Evolutionary conservation across 2,329 filamentous ascomycete species (phyloP).

Genomic region (Venturia aucupariae): DNA sequence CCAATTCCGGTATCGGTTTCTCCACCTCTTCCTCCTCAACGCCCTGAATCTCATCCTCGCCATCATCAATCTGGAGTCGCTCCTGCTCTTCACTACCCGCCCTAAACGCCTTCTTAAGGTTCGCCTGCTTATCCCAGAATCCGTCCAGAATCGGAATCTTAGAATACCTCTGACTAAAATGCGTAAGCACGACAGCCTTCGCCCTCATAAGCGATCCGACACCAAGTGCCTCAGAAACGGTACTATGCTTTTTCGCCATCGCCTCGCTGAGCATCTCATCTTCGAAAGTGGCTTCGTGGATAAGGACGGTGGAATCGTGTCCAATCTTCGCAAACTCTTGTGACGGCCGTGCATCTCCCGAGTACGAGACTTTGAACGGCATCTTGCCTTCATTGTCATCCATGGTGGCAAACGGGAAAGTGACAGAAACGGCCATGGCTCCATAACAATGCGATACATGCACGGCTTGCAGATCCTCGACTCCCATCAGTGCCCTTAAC

Average conservation of each 20-base stretch:
- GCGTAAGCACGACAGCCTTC: slow-evolving; percentile 72
- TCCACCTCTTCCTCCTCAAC: background rate
- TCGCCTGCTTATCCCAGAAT: background rate
- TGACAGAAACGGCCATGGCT: slow-evolving; percentile 66
- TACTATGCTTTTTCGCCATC: slow-evolving; percentile 79
- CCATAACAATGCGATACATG: slow-evolving; percentile 70
- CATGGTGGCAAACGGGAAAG: slow-evolving; percentile 54
- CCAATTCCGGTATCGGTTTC: too few species aligned
- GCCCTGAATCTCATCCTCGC: slow-evolving; percentile 1
- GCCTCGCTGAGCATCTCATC: slow-evolving; percentile 75
- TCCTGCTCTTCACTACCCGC: slow-evolving; percentile 5
- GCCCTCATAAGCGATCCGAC: slow-evolving; percentile 73
- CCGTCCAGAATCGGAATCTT: slow-evolving; percentile 49
- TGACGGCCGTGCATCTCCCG: slow-evolving; percentile 84
- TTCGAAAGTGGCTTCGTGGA: slow-evolving; percentile 95
- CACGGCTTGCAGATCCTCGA: slow-evolving; percentile 58
- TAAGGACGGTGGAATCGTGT: slow-evolving; percentile 65
- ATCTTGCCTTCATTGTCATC: background rate
- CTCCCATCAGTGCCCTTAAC: slow-evolving; percentile 39
- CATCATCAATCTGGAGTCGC: background rate
- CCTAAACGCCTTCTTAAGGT: background rate
- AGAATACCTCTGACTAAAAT: slow-evolving; percentile 91
- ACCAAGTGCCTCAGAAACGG: slow-evolving; percentile 72
- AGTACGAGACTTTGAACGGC: slow-evolving; percentile 78
- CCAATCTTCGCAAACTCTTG: slow-evolving; percentile 61